These are phyloP conservation scores for Clonostachys byssicola DNA, from an alignment of 2,329 filamentous ascomycete genomes.

Conservation along the genomic window DNA sequence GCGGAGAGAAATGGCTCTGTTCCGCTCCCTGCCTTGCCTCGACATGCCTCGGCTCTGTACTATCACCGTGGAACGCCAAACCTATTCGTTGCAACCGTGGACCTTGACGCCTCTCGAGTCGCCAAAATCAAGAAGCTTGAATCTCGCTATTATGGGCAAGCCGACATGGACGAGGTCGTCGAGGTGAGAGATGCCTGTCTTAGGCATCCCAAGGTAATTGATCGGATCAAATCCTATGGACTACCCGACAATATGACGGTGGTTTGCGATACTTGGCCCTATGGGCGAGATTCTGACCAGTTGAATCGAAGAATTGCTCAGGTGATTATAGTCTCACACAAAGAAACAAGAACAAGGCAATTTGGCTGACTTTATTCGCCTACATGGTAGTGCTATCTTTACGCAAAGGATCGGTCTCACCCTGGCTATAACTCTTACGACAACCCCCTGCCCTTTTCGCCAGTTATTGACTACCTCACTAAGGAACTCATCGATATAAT, in stretches of 20 bases:
- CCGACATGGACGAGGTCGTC: conserved; percentile 5
- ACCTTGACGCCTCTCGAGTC: not conserved
- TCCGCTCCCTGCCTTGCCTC: not conserved
- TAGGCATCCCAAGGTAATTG: conserved; percentile 4
- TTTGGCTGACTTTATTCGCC: too few species aligned
- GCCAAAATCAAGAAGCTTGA: conserved; percentile 4
- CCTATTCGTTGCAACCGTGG: not conserved
- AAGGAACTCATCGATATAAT: conserved; percentile 24
- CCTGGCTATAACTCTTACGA: conserved; percentile 51
- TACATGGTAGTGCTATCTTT: conserved; percentile 2
- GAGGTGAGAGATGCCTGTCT: conserved; percentile 5
- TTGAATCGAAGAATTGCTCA: conserved; percentile 3
- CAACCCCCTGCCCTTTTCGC: conserved; percentile 45
- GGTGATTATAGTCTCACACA: not conserved
- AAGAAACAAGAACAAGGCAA: too few species aligned
- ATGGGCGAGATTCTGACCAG: conserved; percentile 2
- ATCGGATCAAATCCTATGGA: conserved; percentile 3
- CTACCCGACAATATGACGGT: conserved; percentile 2
- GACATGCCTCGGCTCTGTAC: not conserved
- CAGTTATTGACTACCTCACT: conserved; percentile 27
- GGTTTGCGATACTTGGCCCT: conserved; percentile 6
- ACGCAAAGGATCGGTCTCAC: conserved; percentile 11
- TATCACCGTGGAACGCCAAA: not conserved
- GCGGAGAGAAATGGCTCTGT: not conserved
- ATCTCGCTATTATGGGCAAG: conserved; percentile 3